Conservation (phyloP, 1,284 basidiomycete species). For the Sporisorium graminicola region DNA sequence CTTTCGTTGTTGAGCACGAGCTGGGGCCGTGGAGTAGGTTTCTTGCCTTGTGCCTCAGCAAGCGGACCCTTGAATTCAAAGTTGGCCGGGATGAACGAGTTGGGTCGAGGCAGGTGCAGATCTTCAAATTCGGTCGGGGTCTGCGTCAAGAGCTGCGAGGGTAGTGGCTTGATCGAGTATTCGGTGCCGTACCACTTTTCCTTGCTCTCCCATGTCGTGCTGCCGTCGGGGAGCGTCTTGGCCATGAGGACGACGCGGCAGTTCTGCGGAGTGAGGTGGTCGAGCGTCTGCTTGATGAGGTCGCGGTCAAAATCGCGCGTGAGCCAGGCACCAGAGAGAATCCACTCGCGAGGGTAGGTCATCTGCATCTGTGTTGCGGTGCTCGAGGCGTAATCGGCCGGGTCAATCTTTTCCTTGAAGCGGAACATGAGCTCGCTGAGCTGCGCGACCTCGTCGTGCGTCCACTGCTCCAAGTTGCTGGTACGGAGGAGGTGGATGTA, state of each 20-base stretch:
- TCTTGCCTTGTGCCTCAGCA: slow-evolving; percentile 39
- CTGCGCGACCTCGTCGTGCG: slow-evolving; percentile 83
- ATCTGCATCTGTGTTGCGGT: slow-evolving; percentile 82
- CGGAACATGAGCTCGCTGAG: slow-evolving; percentile 85
- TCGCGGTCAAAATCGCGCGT: slow-evolving; percentile 82
- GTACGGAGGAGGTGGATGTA: slow-evolving; percentile 88
- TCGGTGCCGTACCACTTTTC: slow-evolving; percentile 70
- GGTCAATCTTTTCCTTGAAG: slow-evolving; percentile 86
- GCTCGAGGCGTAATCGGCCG: slow-evolving; percentile 84
- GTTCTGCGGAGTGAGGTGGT: slow-evolving; percentile 76
- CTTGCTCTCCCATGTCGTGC: slow-evolving; percentile 54
- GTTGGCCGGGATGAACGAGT: slow-evolving; percentile 65
- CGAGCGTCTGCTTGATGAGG: slow-evolving; percentile 78
- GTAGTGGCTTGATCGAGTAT: slow-evolving; percentile 62
- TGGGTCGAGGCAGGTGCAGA: slow-evolving; percentile 63
- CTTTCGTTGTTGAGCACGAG: slow-evolving; percentile 58
- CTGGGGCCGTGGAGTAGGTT: slow-evolving; percentile 61
- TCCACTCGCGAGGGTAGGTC: slow-evolving; percentile 83
- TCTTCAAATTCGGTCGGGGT: slow-evolving; percentile 52
- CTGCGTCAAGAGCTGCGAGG: slow-evolving; percentile 42
- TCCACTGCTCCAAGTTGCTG: slow-evolving; percentile 77
- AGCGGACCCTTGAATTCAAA: slow-evolving; percentile 55
- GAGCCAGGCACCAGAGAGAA: slow-evolving; percentile 81
- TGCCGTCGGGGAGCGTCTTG: slow-evolving; percentile 71
- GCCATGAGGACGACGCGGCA: slow-evolving; percentile 84